Percentiles rank a stretch among this genome's conserved stretches.
phyloP scores from a whole-genome alignment of 257 asterid genomes.

The Solanum dulcamara region DNA sequence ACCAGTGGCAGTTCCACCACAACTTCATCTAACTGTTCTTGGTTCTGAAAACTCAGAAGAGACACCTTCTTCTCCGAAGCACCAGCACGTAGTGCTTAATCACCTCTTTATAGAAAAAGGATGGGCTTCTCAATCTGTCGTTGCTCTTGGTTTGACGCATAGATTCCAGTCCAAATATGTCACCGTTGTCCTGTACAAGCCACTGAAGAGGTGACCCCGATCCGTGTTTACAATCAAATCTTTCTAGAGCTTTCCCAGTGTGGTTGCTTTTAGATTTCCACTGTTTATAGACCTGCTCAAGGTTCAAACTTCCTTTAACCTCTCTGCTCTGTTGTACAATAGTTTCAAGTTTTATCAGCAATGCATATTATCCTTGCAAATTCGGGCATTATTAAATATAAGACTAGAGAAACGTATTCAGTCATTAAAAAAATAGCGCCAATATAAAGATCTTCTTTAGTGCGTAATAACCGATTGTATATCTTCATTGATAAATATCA shows the following conservation, averaged over 20 bases:
- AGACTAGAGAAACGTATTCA: too few relatives aligned
- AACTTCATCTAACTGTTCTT: conserved; percentile 46
- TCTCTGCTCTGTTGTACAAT: background rate
- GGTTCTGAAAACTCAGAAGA: conserved; percentile 30
- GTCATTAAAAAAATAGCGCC: too few relatives aligned
- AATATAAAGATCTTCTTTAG: too few relatives aligned
- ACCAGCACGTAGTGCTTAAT: conserved; percentile 81
- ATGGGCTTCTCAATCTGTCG: conserved; percentile 53
- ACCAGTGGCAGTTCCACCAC: conserved; percentile 62
- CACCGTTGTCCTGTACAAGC: conserved; percentile 81
- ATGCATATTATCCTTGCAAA: background rate
- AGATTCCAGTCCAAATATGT: conserved; percentile 85
- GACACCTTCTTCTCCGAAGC: conserved; percentile 29
- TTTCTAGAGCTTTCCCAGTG: background rate
- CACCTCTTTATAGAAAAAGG: conserved; percentile 79
- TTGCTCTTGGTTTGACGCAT: conserved; percentile 73
- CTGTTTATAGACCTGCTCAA: background rate
- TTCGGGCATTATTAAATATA: too few relatives aligned
- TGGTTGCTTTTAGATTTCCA: background rate
- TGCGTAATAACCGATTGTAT: too few relatives aligned
- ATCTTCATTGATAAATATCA: too few relatives aligned
- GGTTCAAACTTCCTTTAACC: background rate
- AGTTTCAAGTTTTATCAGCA: background rate
- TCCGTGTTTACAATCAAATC: background rate
- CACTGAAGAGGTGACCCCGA: conserved; percentile 52